Evolutionary conservation across 129 eudicot genomes (phyloP), one percentile per base, ranked within the genome.

Genomic region (Heracleum sosnowskyi): DNA sequence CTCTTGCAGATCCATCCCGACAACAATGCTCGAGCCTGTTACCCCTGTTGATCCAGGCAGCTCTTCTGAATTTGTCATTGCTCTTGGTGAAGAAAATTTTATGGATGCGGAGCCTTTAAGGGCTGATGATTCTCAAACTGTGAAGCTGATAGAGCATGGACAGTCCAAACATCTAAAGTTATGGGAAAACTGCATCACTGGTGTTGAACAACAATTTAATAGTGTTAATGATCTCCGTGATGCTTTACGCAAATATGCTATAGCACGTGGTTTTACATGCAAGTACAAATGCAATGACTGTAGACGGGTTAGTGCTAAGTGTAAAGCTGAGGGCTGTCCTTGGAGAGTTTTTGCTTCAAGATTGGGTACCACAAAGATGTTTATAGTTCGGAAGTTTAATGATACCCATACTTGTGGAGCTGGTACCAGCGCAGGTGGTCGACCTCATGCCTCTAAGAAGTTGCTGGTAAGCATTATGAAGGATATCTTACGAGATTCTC

Each of bases 281-380:
- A 69, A 20, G 45, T 82, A 77, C 42, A 82, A 82, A 74, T 55
- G 77, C 64, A 82, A 82, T 49, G 84, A 82, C 45, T 68, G 55
- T 34, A 75, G 77, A 41, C 77, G 84, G n/a, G 81, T 82, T n/a
- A 82, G 77, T 39, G 84, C 57, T 18, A 77, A 35, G 46, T 82
- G 84, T 51, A 82, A 82, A 53, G 11, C 73, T 37, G 84, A 82
- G 51, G 78, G 77, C 45, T 82, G 84, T 26, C 68, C 75, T 17
- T 82, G 84, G 84, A 69, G 84, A 37, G 73, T 82, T 44, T 57
- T 49, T 77, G 84, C 69, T 29, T 82, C 84, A 28, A 77, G 81
- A 24, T 47, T 77, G 71, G 80, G 77, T 11, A 82, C 80, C 64
- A 82, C 84, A 17, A 49, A 77, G 74, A 40, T 82, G 37, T 41